Evolutionary conservation across 116 monocot species (phyloP), one percentile per base, ranked within the genome.

Genomic region (Posidonia oceanica): DNA sequence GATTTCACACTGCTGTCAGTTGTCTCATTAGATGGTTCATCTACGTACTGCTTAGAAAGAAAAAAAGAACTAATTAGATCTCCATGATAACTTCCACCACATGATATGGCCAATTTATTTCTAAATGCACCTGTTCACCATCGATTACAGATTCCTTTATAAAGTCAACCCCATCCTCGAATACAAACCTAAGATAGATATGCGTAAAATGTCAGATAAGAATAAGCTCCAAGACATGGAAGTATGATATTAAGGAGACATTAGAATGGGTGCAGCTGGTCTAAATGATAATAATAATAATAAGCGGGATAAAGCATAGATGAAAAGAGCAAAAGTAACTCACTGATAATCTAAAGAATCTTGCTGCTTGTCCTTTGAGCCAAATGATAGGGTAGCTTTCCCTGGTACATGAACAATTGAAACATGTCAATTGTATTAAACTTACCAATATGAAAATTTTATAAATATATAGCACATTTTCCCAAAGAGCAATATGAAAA

Each of bases 151-250:
- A 83, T 65, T 80, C 87, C 79, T 84, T 92, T 61, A 98, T 88
- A 77, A 98, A 98, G 61, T 93, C 84, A 71, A 98, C 81, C 14
- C 80, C 82, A 83, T 98, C 90, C 75, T 98, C 98, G 78, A 98
- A 98, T 17, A 98, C 98, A 82, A 80, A 98, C 76, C 98, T 98
- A 17, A 17, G 13, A 54, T 18, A 57, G 16, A 74, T 7, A 18
- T 62, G 36, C 37, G 69, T 53, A 61, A 14, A 52, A 58, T 61
- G 15, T 54, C 11, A 36, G 5, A 42, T 29, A 14, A 75, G 58
- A 69, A 70, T 39, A n/a, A 12, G 54, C 14, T 65, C 14, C 7
- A 14, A 52, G 17, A 56, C 66, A 65, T 39, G 21, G 37, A 73
- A 63, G 4, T 39, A 22, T 7, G 5, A 60, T 7, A 22, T 60